Evolutionary conservation across 2,329 filamentous ascomycete genomes (phyloP), one percentile per base, ranked within the genome.

Genomic region (Lasiodiplodia citricola): DNA sequence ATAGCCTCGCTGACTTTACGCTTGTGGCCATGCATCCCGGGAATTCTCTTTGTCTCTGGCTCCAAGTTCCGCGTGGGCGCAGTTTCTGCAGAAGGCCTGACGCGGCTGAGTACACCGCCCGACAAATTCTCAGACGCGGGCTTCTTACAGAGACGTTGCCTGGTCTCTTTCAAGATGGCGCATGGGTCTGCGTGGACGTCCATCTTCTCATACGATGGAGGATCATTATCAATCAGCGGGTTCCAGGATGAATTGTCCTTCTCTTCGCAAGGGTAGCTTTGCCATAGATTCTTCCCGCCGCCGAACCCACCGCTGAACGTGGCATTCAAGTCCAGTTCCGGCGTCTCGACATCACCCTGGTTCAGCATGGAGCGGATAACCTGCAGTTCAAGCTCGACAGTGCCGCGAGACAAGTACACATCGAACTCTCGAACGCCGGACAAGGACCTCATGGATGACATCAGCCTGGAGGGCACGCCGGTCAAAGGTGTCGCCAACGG

Each of bases 401-500:
- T 18, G 7, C 58, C 58, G 14, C 58, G 37, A 16, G 41, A 51
- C 25, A 63, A 37, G 41, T 63, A 63, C 1, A 63, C 58, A 16
- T 63, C 58, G 5, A 63, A 63, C 58, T 63, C 41, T 13, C 14
- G 23, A 21, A 10, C 58, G 23, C 18, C 18, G 14, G 58, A 21
- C 41, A 63, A 10, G 13, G 58, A 31, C 7, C 41, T 63, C 58
- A 63, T n/a, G 3, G 41, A 63, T 2, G 11, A 63, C 41, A 63
- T 63, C 41, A 63, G 44, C 41, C 58, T 35, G 58, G 25, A 21
- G 4, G 41, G 58, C 18, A 31, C 58, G 6, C 58, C 58, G 16
- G 58, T 63, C 58, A 63, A 37, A 16, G 58, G 58, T 4, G 13
- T 63, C 25, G 58, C 58, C 41, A 63, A n/a, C 58, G 58, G 58